phyloP scores from a whole-genome alignment of 2,329 filamentous ascomycete species.

The Penicillium sclerotiorum region DNA sequence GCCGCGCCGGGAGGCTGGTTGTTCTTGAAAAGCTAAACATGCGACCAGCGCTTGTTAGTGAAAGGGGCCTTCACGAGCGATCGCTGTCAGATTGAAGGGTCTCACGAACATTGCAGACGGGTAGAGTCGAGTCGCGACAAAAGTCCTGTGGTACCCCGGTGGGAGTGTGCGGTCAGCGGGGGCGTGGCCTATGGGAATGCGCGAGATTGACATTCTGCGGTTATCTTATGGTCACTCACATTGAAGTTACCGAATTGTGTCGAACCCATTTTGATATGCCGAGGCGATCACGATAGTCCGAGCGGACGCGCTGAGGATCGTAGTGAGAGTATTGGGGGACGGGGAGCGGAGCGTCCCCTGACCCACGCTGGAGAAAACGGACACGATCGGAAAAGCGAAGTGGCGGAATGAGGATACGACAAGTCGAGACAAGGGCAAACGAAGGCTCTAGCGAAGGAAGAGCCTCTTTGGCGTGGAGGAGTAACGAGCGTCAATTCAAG shows the following conservation, averaged over 20 bases:
- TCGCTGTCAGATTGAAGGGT: slow-evolving; percentile 1
- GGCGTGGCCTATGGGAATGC: slow-evolving; percentile 6
- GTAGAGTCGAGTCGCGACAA: slow-evolving; percentile 80
- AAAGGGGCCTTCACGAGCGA: not conserved
- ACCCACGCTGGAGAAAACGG: slow-evolving; percentile 7
- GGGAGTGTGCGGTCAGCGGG: slow-evolving; percentile 25
- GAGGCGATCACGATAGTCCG: not conserved
- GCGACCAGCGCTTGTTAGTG: slow-evolving; percentile 19
- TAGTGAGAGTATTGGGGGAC: slow-evolving; percentile 2
- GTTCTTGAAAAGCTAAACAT: slow-evolving; percentile 62
- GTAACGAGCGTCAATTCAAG: not conserved
- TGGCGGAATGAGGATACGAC: not conserved
- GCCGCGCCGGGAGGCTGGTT: slow-evolving; percentile 55
- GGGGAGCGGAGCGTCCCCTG: slow-evolving; percentile 14
- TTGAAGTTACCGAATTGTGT: slow-evolving; percentile 63
- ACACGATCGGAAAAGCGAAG: slow-evolving; percentile 2
- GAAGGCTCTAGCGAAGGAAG: not conserved
- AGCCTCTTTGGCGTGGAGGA: not conserved
- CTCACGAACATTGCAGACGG: slow-evolving; percentile 77
- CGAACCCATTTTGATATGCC: slow-evolving; percentile 45
- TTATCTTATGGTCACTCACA: slow-evolving; percentile 42
- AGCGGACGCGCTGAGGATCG: not conserved
- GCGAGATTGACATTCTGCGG: slow-evolving; percentile 9
- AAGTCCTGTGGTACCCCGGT: slow-evolving; percentile 62
- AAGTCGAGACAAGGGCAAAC: not conserved